Percentiles rank a stretch among this genome's conserved stretches.
Evolutionary conservation across 306 rosid species (phyloP).

Genomic region (Castanopsis chinensis): DNA sequence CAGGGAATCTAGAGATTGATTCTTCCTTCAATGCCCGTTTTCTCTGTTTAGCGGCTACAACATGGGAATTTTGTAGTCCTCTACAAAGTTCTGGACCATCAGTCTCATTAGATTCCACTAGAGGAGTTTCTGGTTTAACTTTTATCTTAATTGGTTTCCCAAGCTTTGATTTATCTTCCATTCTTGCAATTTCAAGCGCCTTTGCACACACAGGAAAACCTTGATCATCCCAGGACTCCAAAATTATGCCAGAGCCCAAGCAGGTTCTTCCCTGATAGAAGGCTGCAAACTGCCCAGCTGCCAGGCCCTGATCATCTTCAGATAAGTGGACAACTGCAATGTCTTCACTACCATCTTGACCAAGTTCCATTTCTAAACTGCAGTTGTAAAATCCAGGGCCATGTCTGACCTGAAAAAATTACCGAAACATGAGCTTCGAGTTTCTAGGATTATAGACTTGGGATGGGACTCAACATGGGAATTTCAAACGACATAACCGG

Average conservation of each 20-base stretch:
- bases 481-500: background rate
- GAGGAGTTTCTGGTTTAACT: constrained; percentile 52
- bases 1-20: constrained; percentile 10
- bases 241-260: constrained; percentile 87
- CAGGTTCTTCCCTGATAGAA: constrained; percentile 76
- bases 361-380: constrained; percentile 52
- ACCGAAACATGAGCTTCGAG: constrained; percentile 13
- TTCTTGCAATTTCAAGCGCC: constrained; percentile 75
- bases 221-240: constrained; percentile 85
- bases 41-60: constrained; percentile 29
- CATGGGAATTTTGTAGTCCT: constrained; percentile 18
- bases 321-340: constrained; percentile 64
- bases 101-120: constrained; percentile 22
- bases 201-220: constrained; percentile 78
- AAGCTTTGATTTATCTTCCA: constrained; percentile 77
- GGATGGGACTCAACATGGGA: background rate
- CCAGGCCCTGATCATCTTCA: constrained; percentile 93
- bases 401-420: constrained; percentile 79
- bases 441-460: background rate
- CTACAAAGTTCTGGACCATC: constrained; percentile 24
- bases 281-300: constrained; percentile 92
- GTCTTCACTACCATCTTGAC: constrained; percentile 39
- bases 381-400: constrained; percentile 81
- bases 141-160: constrained; percentile 92
- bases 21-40: constrained; percentile 16